phyloP scores from a whole-genome alignment of 768 basidiomycete genomes.

The Amanita inopinata region DNA sequence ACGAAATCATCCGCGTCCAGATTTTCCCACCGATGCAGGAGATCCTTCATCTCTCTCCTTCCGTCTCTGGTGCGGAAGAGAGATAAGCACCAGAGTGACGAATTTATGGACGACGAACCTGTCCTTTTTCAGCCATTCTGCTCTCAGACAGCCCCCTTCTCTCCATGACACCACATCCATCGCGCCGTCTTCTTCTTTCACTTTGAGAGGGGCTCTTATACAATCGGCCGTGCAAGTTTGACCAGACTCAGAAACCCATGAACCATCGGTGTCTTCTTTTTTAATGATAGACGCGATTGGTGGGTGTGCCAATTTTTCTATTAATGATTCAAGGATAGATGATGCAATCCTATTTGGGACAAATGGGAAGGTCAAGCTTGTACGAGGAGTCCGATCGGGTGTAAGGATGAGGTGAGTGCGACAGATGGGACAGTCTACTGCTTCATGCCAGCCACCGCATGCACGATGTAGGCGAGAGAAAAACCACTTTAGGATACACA shows the following conservation, averaged over 20 bases:
- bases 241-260: slow-evolving; percentile 25
- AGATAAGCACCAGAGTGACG: slow-evolving; percentile 6
- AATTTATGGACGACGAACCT: slow-evolving; percentile 25
- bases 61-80: slow-evolving; percentile 35
- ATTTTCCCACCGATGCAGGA: slow-evolving; percentile 39
- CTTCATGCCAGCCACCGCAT: slow-evolving; percentile 61
- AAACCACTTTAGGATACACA: slow-evolving; percentile 60
- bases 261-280: slow-evolving; percentile 31
- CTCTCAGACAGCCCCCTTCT: slow-evolving; percentile 36
- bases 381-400: slow-evolving; percentile 41
- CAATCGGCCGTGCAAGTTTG: slow-evolving; percentile 22
- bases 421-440: slow-evolving; percentile 61
- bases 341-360: slow-evolving; percentile 52
- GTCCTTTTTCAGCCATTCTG: slow-evolving; percentile 52
- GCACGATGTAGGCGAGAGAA: slow-evolving; percentile 54
- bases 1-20: slow-evolving; percentile 44
- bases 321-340: slow-evolving; percentile 38
- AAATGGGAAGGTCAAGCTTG: slow-evolving; percentile 47
- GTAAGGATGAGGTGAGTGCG: slow-evolving; percentile 43
- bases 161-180: slow-evolving; percentile 31
- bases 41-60: slow-evolving; percentile 41
- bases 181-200: slow-evolving; percentile 30
- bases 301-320: slow-evolving; percentile 34
- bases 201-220: slow-evolving; percentile 20
- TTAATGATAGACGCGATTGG: slow-evolving; percentile 28